These are phyloP conservation scores for Aspergillus kassunensis DNA, from an alignment of 495 filamentous ascomycete genomes.

Conservation along the genomic window DNA sequence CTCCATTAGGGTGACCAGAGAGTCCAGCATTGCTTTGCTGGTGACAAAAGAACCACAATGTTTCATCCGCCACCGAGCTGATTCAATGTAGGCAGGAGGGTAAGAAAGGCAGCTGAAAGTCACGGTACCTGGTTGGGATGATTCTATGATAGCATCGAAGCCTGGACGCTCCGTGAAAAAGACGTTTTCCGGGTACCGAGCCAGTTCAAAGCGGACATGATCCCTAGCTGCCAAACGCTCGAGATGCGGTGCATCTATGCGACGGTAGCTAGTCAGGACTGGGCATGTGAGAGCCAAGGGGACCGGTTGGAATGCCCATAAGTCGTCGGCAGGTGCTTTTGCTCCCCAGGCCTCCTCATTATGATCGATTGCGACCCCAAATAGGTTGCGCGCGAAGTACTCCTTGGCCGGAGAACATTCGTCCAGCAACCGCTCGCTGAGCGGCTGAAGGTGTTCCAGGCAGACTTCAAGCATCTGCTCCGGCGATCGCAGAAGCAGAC, in stretches of 20 bases:
- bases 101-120: neutral
- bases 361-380: neutral
- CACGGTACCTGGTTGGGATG: neutral
- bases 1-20: neutral
- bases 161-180: neutral
- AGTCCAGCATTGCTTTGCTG: neutral
- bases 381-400: neutral
- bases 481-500: neutral
- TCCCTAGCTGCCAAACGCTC: neutral
- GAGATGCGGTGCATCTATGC: slow-evolving; percentile 1
- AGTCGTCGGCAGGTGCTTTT: neutral
- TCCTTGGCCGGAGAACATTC: neutral
- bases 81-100: neutral
- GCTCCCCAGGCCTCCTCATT: neutral
- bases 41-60: slow-evolving; percentile 5
- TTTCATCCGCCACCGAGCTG: neutral
- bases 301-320: neutral
- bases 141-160: neutral
- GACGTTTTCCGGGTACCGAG: neutral
- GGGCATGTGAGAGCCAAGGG: neutral
- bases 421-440: neutral
- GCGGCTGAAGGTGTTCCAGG: neutral
- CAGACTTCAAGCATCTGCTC: neutral
- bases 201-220: neutral
- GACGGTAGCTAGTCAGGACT: neutral